Evolutionary conservation across 768 basidiomycete species (phyloP).

Genomic region (Russula earlei): DNA sequence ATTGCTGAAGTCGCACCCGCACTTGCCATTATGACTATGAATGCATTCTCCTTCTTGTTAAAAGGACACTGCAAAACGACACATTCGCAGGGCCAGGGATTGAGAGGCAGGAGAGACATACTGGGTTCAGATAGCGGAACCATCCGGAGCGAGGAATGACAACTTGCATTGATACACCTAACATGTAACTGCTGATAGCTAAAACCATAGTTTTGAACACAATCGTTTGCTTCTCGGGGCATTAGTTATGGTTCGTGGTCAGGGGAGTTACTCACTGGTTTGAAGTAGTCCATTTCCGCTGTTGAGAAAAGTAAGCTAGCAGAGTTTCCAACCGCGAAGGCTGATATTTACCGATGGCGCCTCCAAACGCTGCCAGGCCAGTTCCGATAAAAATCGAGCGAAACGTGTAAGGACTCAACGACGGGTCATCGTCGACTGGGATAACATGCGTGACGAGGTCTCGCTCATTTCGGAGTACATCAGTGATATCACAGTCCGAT

Average conservation of each 20-base stretch:
- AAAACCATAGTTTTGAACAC: constrained; percentile 45
- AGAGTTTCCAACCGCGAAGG: no score
- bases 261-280: constrained; percentile 32
- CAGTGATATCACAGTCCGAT: constrained; percentile 25
- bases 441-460: constrained; percentile 42
- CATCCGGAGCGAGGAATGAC: constrained; percentile 37
- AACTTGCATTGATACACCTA: constrained; percentile 39
- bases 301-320: not conserved
- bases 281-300: constrained; percentile 56
- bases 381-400: constrained; percentile 39
- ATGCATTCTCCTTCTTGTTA: constrained; percentile 52
- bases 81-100: not conserved
- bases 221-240: constrained; percentile 37
- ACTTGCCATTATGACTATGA: constrained; percentile 48
- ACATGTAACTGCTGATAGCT: constrained; percentile 39
- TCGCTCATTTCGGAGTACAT: constrained; percentile 35
- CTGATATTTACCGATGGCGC: constrained; percentile 35
- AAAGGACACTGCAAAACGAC: constrained; percentile 36
- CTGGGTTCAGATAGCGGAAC: constrained; percentile 45
- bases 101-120: constrained; percentile 21
- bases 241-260: not conserved
- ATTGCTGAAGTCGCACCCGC: constrained; percentile 46
- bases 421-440: constrained; percentile 36
- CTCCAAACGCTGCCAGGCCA: constrained; percentile 40
- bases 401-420: constrained; percentile 38